Conservation (phyloP, 805 yeast species). For the Lachancea fermentati region DNA sequence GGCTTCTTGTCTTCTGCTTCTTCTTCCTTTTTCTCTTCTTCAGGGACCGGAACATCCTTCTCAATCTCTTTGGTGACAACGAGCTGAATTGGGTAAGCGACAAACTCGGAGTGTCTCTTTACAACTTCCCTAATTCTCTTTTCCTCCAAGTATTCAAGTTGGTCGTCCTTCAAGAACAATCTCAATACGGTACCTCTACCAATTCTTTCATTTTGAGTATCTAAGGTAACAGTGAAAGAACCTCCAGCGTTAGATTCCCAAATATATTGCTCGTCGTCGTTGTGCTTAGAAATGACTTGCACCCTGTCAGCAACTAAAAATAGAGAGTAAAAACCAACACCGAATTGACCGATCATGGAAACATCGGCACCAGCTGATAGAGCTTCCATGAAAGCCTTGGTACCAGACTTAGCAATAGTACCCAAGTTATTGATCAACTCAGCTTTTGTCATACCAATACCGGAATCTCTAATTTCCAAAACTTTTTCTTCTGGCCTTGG, state of each 20-base stretch:
- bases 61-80: conserved; percentile 98
- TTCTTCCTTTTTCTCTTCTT: conserved; percentile 46
- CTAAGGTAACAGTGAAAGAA: conserved; percentile 92
- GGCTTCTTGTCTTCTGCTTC: conserved; percentile 59
- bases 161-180: conserved; percentile 97
- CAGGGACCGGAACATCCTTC: conserved; percentile 90
- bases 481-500: conserved; percentile 94
- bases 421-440: conserved; percentile 98
- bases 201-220: conserved; percentile 77
- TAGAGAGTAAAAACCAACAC: conserved; percentile 99
- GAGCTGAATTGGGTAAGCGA: conserved; percentile 97
- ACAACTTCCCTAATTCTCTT: conserved; percentile 99
- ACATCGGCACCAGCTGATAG: conserved; percentile 99
- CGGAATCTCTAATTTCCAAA: conserved; percentile 96
- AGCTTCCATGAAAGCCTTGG: conserved; percentile 99
- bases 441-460: conserved; percentile 99
- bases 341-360: conserved; percentile 99
- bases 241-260: conserved; percentile 99
- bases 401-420: conserved; percentile 99
- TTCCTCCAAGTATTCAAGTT: conserved; percentile 97
- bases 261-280: conserved; percentile 98
- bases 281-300: conserved; percentile 96
- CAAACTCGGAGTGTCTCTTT: conserved; percentile 99
- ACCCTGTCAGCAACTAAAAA: conserved; percentile 99
- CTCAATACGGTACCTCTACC: conserved; percentile 95